phyloP scores from a whole-genome alignment of 352 stramenopile genomes.

The Pythium periplocum region DNA sequence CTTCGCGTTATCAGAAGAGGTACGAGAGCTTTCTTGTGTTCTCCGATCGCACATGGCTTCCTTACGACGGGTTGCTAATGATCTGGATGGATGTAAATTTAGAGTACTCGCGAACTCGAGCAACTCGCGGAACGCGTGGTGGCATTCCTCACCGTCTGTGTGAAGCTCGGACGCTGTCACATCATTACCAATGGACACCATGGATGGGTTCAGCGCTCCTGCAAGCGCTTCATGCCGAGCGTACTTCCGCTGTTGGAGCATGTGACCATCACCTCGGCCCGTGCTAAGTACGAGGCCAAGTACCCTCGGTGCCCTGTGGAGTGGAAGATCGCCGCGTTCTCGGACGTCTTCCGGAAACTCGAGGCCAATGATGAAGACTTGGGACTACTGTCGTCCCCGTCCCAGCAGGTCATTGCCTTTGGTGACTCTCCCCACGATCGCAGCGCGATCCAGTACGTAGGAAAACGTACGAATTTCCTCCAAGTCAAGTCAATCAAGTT shows the following conservation, averaged over 20 bases:
- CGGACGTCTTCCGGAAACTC: constrained; percentile 44
- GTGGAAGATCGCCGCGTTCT: constrained; percentile 78
- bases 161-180: constrained; percentile 37
- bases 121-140: constrained; percentile 32
- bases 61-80: too few species aligned
- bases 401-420: constrained; percentile 63
- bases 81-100: background rate
- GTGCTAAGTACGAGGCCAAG: constrained; percentile 48
- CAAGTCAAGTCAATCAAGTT: constrained; percentile 79
- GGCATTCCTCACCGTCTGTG: constrained; percentile 43
- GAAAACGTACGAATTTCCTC: constrained; percentile 33
- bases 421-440: constrained; percentile 71
- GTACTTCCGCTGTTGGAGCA: constrained; percentile 45
- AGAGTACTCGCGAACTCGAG: constrained; percentile 21
- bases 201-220: constrained; percentile 75
- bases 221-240: constrained; percentile 59
- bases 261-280: constrained; percentile 64
- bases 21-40: constrained; percentile 9
- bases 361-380: constrained; percentile 9
- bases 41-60: background rate
- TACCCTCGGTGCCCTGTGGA: constrained; percentile 61
- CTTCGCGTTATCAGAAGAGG: constrained; percentile 38
- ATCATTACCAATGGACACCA: constrained; percentile 70
- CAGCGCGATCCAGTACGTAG: constrained; percentile 65
- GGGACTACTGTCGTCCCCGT: constrained; percentile 20